These are phyloP conservation scores for Moricandia arvensis DNA, from an alignment of 345 rosid genomes.

Conservation along the genomic window DNA sequence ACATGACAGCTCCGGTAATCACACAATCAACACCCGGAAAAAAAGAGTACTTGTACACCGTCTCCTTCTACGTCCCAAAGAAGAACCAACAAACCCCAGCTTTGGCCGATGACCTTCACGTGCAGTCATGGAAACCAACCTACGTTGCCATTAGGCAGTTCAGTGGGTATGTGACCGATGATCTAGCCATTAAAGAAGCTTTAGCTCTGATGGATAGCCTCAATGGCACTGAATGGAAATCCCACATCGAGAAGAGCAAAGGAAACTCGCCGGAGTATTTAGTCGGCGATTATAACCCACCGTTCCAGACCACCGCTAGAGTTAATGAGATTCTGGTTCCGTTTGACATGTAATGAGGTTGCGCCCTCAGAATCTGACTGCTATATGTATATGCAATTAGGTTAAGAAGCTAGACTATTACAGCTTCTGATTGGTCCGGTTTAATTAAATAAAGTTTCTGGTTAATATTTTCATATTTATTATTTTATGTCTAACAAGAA, in stretches of 20 bases:
- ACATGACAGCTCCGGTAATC: slow-evolving; percentile 36
- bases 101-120: slow-evolving; percentile 1
- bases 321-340: slow-evolving; percentile 28
- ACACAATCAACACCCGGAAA: slow-evolving; percentile 14
- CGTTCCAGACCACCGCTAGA: slow-evolving; percentile 11
- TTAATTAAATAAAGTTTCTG: background rate
- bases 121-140: slow-evolving; percentile 15
- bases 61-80: slow-evolving; percentile 21
- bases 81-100: slow-evolving; percentile 26
- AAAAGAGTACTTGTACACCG: slow-evolving; percentile 8
- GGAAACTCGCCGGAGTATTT: slow-evolving; percentile 23
- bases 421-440: background rate
- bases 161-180: slow-evolving; percentile 7
- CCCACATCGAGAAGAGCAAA: slow-evolving; percentile 19
- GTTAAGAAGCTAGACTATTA: slow-evolving; percentile 9
- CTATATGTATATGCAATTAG: background rate
- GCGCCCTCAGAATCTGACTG: background rate
- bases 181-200: slow-evolving; percentile 8
- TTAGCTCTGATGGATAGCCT: slow-evolving; percentile 29
- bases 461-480: background rate
- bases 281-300: slow-evolving; percentile 19
- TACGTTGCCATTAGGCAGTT: slow-evolving; percentile 28
- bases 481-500: background rate
- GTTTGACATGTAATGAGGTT: slow-evolving; percentile 20
- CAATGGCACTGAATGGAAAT: background rate